A percentile compares a stretch with the other conserved stretches of the same genome.
Evolutionary conservation across 164 flowering plant genomes (phyloP).

Genomic region (Hamamelis virginiana): DNA sequence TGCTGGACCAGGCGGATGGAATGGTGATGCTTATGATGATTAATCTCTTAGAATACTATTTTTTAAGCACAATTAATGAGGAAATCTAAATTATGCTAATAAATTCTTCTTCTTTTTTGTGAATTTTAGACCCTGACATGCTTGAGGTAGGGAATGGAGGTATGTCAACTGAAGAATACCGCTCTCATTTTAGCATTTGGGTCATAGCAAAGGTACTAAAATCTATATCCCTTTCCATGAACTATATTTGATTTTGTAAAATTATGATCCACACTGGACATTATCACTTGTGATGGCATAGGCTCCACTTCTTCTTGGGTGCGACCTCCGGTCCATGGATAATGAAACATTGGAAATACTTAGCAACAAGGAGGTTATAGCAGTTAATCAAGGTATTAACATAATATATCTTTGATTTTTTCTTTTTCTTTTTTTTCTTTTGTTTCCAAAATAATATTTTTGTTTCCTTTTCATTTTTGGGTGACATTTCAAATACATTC

Average conservation of each 20-base stretch:
- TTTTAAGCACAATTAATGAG: no score
- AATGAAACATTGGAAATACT: constrained; percentile 42
- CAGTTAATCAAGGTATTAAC: constrained; percentile 69
- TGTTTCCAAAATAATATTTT: no score
- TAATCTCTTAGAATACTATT: no score
- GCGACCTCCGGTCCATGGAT: constrained; percentile 56
- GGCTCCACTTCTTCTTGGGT: constrained; percentile 80
- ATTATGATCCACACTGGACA: no score
- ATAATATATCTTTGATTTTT: no score
- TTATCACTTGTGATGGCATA: constrained; percentile 8
- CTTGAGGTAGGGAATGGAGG: constrained; percentile 91
- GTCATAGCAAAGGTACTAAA: constrained; percentile 59
- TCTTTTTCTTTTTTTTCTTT: no score
- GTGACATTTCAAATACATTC: no score
- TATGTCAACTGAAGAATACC: constrained; percentile 70
- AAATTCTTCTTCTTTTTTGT: no score
- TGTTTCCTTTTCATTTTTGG: no score
- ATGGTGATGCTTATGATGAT: constrained; percentile 41
- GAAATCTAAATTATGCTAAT: no score
- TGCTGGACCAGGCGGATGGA: constrained; percentile 86
- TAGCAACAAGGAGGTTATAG: constrained; percentile 69
- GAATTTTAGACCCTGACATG: constrained; percentile 82
- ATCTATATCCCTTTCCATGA: no score
- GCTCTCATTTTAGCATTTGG: constrained; percentile 89
- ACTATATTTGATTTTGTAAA: no score